Evolutionary conservation across 1,284 basidiomycete species (phyloP), one percentile per base, ranked within the genome.

Genomic region (Rhodotorula sp.): DNA sequence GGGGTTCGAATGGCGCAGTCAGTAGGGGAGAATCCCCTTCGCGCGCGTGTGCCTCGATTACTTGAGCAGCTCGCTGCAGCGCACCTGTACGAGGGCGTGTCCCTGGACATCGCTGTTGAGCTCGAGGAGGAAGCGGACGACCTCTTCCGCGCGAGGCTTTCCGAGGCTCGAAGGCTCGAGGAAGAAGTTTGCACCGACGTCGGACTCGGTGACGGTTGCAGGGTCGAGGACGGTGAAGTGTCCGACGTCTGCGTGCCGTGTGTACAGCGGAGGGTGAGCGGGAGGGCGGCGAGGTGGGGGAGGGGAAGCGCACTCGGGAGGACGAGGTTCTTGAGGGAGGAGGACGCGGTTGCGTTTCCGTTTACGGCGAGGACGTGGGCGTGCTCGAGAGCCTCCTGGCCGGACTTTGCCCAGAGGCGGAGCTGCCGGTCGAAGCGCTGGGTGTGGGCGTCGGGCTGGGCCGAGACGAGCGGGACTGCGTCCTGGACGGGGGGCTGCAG

Each of bases 151-250:
- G 58, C 92, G 88, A 63, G 85, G 85, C 80, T 89, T 90, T 17
- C 92, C 94, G 65, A 97, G 85, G 76, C 90, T 91, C 36, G 87
- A 83, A 0, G 85, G 85, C 64, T 92, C 88, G 36, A 99, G 85
- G 83, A 99, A 99, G 85, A 98, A 98, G 85, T 98, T 98, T 84
- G 94, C 92, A 0, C 94, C 94, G 0, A 93, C 88, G 79, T 99
- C 95, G 62, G 89, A 87, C 7, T 88, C 85, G 2, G 87, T 85
- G 27, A 90, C 89, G 39, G 81, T 81, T 2, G 36, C 34, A 57
- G 86, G 82, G 77, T 96, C 94, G 68, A 96, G 85, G 81, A 99
- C 86, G 56, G 93, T 92, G 81, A 97, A 96, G 79, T 90, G 87
- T 32, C 94, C 92, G 72, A 97, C 88, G 29, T 96, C 84, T 85